A percentile compares a stretch with the other conserved stretches of the same genome.
Conservation (phyloP, 1,139 yeast genomes). For the Kodamaea plutei region DNA sequence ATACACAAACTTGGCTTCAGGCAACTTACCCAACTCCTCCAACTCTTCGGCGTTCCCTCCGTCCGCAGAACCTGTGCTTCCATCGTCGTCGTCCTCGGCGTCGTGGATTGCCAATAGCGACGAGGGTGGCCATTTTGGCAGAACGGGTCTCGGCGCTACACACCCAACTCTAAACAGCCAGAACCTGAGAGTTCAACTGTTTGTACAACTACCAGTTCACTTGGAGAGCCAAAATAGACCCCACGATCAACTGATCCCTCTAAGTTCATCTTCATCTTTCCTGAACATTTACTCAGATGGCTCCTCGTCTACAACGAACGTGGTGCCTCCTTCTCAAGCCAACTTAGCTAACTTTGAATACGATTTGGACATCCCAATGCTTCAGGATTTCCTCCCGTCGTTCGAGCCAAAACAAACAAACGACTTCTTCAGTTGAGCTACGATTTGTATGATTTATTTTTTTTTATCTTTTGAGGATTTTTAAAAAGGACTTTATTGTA, state of each 20-base stretch:
- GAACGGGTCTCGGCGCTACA: constrained; percentile 13
- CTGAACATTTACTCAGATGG: constrained; percentile 1
- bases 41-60: constrained; percentile 34
- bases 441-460: no score
- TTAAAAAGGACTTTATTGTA: constrained; percentile 2
- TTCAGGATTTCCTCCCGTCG: constrained; percentile 11
- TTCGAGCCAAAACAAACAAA: constrained; percentile 6
- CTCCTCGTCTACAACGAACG: constrained; percentile 5
- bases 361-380: constrained; percentile 13
- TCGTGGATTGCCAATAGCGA: background rate
- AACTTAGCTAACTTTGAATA: constrained; percentile 11
- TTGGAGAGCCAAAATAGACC: constrained; percentile 3
- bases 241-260: background rate
- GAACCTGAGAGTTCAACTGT: background rate
- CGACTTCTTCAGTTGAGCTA: constrained; percentile 5
- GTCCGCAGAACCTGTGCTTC: constrained; percentile 3
- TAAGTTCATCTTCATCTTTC: constrained; percentile 1
- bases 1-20: constrained; percentile 15
- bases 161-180: constrained; percentile 3
- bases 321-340: constrained; percentile 12
- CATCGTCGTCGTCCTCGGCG: background rate
- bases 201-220: constrained; percentile 3
- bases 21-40: constrained; percentile 22
- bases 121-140: constrained; percentile 14
- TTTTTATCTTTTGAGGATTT: no score